Base-by-base conservation (phyloP, 352 stramenopile species). In the Pythium folliculosum region DNA sequence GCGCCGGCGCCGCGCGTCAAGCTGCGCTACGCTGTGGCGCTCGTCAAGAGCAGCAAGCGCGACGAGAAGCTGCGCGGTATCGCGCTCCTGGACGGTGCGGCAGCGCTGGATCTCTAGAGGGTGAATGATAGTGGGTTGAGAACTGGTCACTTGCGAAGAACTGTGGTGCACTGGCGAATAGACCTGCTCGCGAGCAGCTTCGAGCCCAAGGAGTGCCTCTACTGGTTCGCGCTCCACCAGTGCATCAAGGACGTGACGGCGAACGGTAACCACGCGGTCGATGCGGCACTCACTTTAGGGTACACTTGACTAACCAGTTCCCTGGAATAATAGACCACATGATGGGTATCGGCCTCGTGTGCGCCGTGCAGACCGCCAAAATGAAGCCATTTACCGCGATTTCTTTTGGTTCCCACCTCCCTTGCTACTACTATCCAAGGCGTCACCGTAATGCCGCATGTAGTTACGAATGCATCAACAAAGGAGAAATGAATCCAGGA, bases 161-260 rank as follows among this genome's bases (percentile, higher is more conserved):
- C 2, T 32, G 27, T 32, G 27, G 5, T 32, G 27, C 27, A 32
- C 27, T 32, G 27, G 27, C 27, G 27, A 32, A 32, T 60, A 93
- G 86, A 94, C 73, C 57, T 94, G 53, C 45, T 94, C 50, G 68
- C 83, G 1, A 65, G 78, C 38, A 73, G 62, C 5, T 87, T 83
- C 54, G 75, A 86, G 27, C 58, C 50, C 7, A 84, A 82, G 23
- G 86, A 92, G 54, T 91, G 82, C 67, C 73, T 94, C 52, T 92
- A 94, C 66, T 92, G 84, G 84, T 85, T 91, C 60, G 80, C 86
- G 54, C 71, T 94, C 62, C 83, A 91, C 69, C 78, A 89, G 43
- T 86, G 82, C 49, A 88, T 94, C 63, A 90, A 91, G 49, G 82
- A 92, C 44, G 77, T 87, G 35, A 69, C 82, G 0, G 68, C 78